Percentiles rank a stretch among this genome's conserved stretches.
phyloP scores from a whole-genome alignment of 768 basidiomycete genomes.

The Mycena maculata region DNA sequence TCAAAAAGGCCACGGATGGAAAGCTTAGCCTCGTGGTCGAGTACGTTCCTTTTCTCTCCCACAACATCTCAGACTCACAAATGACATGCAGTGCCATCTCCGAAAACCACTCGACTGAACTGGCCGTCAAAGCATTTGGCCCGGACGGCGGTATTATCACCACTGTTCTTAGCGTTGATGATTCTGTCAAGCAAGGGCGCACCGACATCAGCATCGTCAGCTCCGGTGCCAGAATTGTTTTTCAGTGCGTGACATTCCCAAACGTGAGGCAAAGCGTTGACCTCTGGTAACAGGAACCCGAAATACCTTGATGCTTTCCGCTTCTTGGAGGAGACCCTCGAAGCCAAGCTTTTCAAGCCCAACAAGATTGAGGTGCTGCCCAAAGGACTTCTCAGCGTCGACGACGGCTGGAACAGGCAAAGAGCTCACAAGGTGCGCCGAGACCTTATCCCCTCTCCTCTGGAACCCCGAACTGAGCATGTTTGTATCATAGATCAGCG shows the following conservation, averaged over 20 bases:
- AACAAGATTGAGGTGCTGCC: constrained; percentile 22
- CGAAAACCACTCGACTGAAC: constrained; percentile 24
- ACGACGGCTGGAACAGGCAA: constrained; percentile 23
- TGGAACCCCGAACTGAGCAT: constrained; percentile 20
- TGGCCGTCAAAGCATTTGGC: constrained; percentile 23
- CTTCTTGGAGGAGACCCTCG: constrained; percentile 23
- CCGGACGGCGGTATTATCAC: constrained; percentile 25
- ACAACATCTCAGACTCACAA: constrained; percentile 19
- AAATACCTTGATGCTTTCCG: constrained; percentile 24
- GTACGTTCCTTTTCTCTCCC: constrained; percentile 21
- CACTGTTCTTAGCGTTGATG: constrained; percentile 22
- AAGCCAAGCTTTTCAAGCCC: constrained; percentile 24
- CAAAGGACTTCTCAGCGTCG: constrained; percentile 25
- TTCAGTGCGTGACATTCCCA: constrained; percentile 18
- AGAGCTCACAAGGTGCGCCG: constrained; percentile 20
- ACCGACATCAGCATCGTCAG: constrained; percentile 24
- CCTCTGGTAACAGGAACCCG: constrained; percentile 22
- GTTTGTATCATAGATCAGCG: constrained; percentile 23
- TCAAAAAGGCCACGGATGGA: constrained; percentile 26
- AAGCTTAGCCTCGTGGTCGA: constrained; percentile 25
- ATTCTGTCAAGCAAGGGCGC: constrained; percentile 25
- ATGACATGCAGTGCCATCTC: constrained; percentile 19
- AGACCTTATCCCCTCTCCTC: constrained; percentile 9
- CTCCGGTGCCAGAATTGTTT: constrained; percentile 24
- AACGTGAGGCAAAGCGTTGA: constrained; percentile 21